Evolutionary conservation across 352 stramenopile species (phyloP), one percentile per base, ranked within the genome.

Genomic region (Pythium utonaiense): DNA sequence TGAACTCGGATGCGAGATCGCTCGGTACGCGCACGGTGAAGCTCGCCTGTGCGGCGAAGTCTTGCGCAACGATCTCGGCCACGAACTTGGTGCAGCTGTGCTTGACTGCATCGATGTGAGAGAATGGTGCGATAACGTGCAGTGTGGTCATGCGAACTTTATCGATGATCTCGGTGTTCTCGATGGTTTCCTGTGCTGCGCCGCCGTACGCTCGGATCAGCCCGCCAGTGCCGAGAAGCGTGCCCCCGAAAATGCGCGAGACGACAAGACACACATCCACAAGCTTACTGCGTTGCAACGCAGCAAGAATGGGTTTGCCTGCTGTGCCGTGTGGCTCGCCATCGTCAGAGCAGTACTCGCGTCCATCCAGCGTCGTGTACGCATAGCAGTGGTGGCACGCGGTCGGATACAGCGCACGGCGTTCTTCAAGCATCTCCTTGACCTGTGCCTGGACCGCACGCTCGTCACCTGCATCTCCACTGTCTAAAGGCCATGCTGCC

Each of bases 361-460:
- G 65, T 14, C 79, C 76, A 31, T 86, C 76, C 28, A 78, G 31
- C 1, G 74, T 77, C 36, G 70, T 83, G 63, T 79, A 88, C 27
- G 79, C 83, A 59, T 77, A 91, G 72, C 83, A 93, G 55, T 93
- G 83, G 51, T 93, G 83, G 53, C 75, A 84, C 17, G 80, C 83
- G 9, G 67, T 54, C 21, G 83, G 83, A 53, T 81, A 83, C 56
- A 70, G 66, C 41, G 48, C 55, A 56, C 75, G 69, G 33, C 85
- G 74, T 1, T 62, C 51, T 27, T 75, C 75, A 33, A 93, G 60
- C 51, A 80, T 64, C 25, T 70, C 67, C 55, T 77, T 77, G 3
- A 87, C 76, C 25, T 80, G 60, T 19, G 65, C 38, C 1, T 78
- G 74, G 17, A 68, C 61, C 6, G 12, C 8, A 14, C 22, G 44